Evolutionary conservation across 176 grass and related monocot species (phyloP).

Genomic region (Eleusine coracana): DNA sequence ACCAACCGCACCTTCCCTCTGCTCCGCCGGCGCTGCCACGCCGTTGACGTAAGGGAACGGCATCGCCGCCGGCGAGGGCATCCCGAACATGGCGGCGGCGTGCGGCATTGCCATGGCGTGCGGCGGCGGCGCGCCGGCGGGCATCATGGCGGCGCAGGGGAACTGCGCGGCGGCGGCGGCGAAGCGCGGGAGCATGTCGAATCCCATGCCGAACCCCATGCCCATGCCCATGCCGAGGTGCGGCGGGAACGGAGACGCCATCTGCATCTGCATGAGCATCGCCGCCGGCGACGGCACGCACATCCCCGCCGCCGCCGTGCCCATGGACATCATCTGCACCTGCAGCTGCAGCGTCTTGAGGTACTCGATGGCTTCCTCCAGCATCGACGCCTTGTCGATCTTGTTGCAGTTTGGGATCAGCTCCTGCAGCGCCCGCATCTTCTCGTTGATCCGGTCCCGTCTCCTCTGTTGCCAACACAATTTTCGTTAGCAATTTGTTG

Average conservation of each 20-base stretch:
- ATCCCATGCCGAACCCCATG: not conserved
- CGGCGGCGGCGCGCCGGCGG: not conserved
- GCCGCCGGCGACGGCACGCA: not conserved
- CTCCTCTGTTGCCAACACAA: conserved; percentile 34
- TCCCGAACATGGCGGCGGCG: not conserved
- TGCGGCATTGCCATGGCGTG: conserved; percentile 32
- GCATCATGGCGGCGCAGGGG: too few species aligned
- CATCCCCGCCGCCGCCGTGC: not conserved
- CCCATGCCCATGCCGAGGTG: not conserved
- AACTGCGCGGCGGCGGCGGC: not conserved
- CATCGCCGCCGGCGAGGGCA: not conserved
- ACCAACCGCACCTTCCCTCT: not conserved
- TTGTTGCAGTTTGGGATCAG: conserved; percentile 70
- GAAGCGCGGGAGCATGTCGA: conserved; percentile 35
- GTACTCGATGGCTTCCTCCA: conserved; percentile 82
- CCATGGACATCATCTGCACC: conserved; percentile 42
- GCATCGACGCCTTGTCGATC: conserved; percentile 82
- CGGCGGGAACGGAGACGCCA: not conserved
- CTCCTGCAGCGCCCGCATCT: conserved; percentile 58
- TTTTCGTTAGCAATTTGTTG: too few species aligned
- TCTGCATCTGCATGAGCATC: conserved; percentile 7
- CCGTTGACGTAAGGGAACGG: not conserved
- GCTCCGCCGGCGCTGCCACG: not conserved
- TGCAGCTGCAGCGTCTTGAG: conserved; percentile 73
- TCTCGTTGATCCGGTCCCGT: conserved; percentile 67